phyloP scores from a whole-genome alignment of 164 flowering plant genomes.

The Protea cynaroides region DNA sequence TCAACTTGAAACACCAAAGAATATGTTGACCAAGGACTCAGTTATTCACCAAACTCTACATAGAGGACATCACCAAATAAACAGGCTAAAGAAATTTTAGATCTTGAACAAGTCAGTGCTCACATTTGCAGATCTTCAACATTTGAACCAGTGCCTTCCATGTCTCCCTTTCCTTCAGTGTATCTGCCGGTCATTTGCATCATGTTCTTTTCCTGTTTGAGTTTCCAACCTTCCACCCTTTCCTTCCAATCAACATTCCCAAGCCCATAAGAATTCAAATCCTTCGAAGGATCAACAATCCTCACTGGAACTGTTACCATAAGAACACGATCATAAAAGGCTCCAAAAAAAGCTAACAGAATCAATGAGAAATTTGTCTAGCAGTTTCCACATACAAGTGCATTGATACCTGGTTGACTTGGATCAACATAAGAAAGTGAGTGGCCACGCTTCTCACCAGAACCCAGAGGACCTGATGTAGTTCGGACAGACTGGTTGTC shows the following conservation, averaged over 20 bases:
- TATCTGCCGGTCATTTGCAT: conserved; percentile 63
- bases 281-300: conserved; percentile 92
- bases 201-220: conserved; percentile 83
- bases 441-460: conserved; percentile 66
- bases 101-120: conserved; percentile 11
- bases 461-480: conserved; percentile 82
- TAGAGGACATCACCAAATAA: neutral
- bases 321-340: conserved; percentile 6
- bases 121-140: conserved; percentile 97
- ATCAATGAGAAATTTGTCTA: neutral
- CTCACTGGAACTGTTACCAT: conserved; percentile 76
- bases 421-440: conserved; percentile 85
- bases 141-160: conserved; percentile 97
- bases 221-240: conserved; percentile 96
- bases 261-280: conserved; percentile 91
- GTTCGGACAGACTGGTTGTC: conserved; percentile 84
- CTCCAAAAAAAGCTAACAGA: conserved; percentile 4
- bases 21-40: neutral
- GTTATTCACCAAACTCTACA: neutral
- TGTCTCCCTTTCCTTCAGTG: conserved; percentile 77
- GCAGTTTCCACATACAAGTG: neutral
- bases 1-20: neutral
- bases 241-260: conserved; percentile 99
- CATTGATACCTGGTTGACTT: conserved; percentile 72
- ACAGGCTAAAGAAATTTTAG: neutral